These are phyloP conservation scores for Scleroderma bovista DNA, from an alignment of 768 basidiomycete genomes.

Conservation along the genomic window DNA sequence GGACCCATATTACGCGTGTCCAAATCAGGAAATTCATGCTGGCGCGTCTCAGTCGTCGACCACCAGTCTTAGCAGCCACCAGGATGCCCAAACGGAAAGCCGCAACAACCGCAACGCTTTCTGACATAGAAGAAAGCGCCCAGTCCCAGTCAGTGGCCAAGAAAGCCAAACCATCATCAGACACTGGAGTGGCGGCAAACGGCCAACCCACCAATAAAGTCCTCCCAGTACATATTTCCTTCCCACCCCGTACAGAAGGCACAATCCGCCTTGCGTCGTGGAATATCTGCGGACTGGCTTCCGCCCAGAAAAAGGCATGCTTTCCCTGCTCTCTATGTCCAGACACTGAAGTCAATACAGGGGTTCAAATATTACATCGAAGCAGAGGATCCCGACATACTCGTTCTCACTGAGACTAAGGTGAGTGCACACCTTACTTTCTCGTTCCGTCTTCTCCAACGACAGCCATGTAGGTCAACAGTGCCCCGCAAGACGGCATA, in stretches of 20 bases:
- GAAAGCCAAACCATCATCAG: slow-evolving; percentile 6
- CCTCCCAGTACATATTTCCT: slow-evolving; percentile 55
- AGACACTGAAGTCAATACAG: slow-evolving; percentile 27
- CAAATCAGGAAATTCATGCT: slow-evolving; percentile 4
- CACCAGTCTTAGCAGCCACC: neutral
- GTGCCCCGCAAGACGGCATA: slow-evolving; percentile 54
- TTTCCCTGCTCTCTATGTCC: neutral
- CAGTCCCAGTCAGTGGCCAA: slow-evolving; percentile 20
- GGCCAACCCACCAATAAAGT: slow-evolving; percentile 71
- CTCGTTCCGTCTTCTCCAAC: slow-evolving; percentile 2
- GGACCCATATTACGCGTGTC: slow-evolving; percentile 12
- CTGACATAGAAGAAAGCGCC: slow-evolving; percentile 23
- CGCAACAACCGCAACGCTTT: slow-evolving; percentile 21
- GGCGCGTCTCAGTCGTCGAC: neutral
- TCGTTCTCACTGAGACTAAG: slow-evolving; percentile 86
- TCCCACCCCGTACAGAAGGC: slow-evolving; percentile 44
- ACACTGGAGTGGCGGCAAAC: slow-evolving; percentile 28
- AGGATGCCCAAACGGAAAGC: slow-evolving; percentile 28
- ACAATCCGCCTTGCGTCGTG: slow-evolving; percentile 59
- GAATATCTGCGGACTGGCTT: slow-evolving; percentile 77
- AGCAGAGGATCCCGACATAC: slow-evolving; percentile 81
- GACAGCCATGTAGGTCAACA: slow-evolving; percentile 53
- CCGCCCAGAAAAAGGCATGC: slow-evolving; percentile 72
- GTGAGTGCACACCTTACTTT: slow-evolving; percentile 25
- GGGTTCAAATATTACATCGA: slow-evolving; percentile 80